phyloP scores from a whole-genome alignment of 2,329 filamentous ascomycete species.

The Stagonosporopsis rhizophila region DNA sequence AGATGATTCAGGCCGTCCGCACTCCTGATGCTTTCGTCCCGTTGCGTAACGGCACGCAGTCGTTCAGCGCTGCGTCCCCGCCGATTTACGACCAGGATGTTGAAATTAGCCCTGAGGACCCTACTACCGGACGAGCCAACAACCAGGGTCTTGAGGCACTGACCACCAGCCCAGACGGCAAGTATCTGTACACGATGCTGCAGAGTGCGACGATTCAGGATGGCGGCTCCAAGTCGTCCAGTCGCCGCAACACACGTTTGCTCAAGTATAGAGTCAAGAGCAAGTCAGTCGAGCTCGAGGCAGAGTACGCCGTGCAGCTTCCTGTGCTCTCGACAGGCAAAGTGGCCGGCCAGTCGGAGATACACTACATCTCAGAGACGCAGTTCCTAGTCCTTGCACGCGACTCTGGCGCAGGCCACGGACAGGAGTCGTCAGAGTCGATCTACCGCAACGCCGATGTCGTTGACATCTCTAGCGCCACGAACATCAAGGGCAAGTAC shows the following conservation, averaged over 20 bases:
- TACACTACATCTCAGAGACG: conserved; percentile 67
- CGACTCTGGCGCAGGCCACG: conserved; percentile 67
- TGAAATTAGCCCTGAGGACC: conserved; percentile 62
- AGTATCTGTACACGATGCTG: conserved; percentile 68
- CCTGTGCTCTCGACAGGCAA: conserved; percentile 64
- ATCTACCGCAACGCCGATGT: conserved; percentile 74
- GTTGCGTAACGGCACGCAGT: conserved; percentile 64
- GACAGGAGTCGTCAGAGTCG: conserved; percentile 60
- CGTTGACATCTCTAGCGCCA: conserved; percentile 68
- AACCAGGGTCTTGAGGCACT: conserved; percentile 80
- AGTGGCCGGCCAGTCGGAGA: conserved; percentile 72
- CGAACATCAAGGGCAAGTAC: conserved; percentile 62
- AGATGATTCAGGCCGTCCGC: conserved; percentile 68
- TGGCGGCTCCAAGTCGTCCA: conserved; percentile 63
- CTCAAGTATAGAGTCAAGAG: conserved; percentile 68
- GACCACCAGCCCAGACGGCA: conserved; percentile 68
- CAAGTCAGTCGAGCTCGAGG: conserved; percentile 56
- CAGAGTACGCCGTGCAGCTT: conserved; percentile 72
- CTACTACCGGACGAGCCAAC: conserved; percentile 69
- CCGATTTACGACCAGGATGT: conserved; percentile 64
- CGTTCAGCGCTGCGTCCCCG: conserved; percentile 70
- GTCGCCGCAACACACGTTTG: conserved; percentile 65
- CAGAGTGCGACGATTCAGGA: conserved; percentile 65
- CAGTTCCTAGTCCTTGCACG: conserved; percentile 73
- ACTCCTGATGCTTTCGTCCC: conserved; percentile 71